Evolutionary conservation across 306 rosid genomes (phyloP).

Genomic region (Urtica urens): DNA sequence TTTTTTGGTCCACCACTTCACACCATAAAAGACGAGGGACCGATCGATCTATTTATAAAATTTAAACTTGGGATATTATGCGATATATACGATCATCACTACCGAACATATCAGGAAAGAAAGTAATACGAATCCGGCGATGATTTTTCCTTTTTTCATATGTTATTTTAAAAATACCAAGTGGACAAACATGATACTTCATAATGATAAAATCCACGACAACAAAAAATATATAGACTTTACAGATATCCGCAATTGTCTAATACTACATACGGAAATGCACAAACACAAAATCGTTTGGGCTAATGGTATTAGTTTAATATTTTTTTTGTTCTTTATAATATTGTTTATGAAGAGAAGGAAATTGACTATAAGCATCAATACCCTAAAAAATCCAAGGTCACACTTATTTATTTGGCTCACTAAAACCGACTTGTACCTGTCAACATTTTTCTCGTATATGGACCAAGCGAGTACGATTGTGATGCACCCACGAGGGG

Average conservation of each 20-base stretch:
- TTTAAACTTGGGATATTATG: no score
- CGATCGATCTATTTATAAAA: no score
- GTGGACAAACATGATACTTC: not conserved
- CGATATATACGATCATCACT: no score
- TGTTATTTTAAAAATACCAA: not conserved
- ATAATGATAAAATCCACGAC: not conserved
- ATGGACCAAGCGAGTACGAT: conserved; percentile 44
- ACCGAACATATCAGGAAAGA: not conserved
- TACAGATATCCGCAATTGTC: not conserved
- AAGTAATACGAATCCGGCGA: not conserved
- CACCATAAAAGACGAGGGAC: conserved; percentile 7
- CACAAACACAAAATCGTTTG: not conserved
- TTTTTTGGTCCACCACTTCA: conserved; percentile 10
- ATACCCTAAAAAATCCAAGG: not conserved
- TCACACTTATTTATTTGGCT: not conserved
- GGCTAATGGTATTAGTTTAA: not conserved
- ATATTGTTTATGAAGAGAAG: not conserved
- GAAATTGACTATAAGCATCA: no score
- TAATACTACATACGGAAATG: not conserved
- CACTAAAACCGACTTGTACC: conserved; percentile 34
- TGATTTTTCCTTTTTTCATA: not conserved
- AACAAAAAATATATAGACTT: not conserved
- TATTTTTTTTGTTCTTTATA: not conserved
- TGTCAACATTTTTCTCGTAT: conserved; percentile 26
- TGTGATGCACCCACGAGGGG: conserved; percentile 83